A percentile compares a stretch with the other conserved stretches of the same genome.
Conservation (phyloP, 768 basidiomycete genomes). For the Boletus tomentosulus region DNA sequence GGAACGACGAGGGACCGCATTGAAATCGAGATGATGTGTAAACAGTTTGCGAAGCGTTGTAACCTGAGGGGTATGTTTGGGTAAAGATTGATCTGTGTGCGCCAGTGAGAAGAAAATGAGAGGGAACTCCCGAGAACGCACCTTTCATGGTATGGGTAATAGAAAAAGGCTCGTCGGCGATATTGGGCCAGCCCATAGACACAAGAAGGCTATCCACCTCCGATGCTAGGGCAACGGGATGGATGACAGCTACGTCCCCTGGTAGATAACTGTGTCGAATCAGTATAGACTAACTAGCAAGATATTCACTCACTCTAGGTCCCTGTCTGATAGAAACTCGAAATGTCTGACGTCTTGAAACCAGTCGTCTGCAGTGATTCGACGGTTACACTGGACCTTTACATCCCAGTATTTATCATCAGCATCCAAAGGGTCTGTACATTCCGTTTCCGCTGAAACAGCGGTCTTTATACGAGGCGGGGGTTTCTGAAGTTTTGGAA, state of each 20-base stretch:
- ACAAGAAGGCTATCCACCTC: slow-evolving; percentile 71
- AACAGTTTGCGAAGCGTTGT: slow-evolving; percentile 72
- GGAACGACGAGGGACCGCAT: slow-evolving; percentile 73
- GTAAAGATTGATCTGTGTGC: slow-evolving; percentile 20
- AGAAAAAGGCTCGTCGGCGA: slow-evolving; percentile 52
- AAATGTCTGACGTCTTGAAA: slow-evolving; percentile 92
- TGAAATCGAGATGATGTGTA: slow-evolving; percentile 77
- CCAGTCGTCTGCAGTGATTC: slow-evolving; percentile 81
- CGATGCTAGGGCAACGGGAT: slow-evolving; percentile 53
- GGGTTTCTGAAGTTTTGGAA: slow-evolving; percentile 12
- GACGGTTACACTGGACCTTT: slow-evolving; percentile 53
- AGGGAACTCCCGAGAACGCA: slow-evolving; percentile 11
- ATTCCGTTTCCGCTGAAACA: slow-evolving; percentile 15
- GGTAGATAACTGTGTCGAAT: slow-evolving; percentile 56
- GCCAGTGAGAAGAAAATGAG: neutral
- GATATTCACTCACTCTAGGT: slow-evolving; percentile 47
- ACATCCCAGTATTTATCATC: slow-evolving; percentile 46
- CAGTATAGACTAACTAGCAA: neutral
- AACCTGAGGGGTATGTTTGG: slow-evolving; percentile 22
- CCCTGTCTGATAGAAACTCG: slow-evolving; percentile 66
- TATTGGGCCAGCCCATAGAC: slow-evolving; percentile 55
- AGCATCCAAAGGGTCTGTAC: slow-evolving; percentile 29
- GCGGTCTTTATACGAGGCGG: slow-evolving; percentile 28
- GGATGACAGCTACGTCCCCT: slow-evolving; percentile 79
- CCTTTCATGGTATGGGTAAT: slow-evolving; percentile 38